Base-by-base conservation (phyloP, 2,329 filamentous ascomycete genomes). In the Elsinoe arachidis region DNA sequence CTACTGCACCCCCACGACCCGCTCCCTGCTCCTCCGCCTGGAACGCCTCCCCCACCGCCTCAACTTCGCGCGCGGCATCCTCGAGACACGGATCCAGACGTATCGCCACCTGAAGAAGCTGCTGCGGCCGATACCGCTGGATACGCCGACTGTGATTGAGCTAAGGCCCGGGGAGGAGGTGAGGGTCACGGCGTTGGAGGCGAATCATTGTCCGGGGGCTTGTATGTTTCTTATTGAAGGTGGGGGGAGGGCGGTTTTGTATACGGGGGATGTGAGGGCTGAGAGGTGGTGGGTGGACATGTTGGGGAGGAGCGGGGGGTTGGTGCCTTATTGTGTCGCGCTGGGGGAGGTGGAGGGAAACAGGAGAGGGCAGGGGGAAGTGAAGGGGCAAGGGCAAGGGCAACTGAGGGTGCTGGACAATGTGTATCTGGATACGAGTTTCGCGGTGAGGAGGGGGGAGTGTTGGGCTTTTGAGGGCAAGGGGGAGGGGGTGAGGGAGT, bases 151-250 rank as follows among this genome's bases (percentile, higher is more conserved):
- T 0, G 72, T 74, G 3, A 81, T 97, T 47, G 88, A 95, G 65
- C 76, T 96, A 2, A 78, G 76, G 1, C 88, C 85, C 0, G 81
- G 81, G 1, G 79, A 80, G 47, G 74, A 73, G n/a, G 83, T 96
- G 21, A 83, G 84, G 47, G 88, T 95, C 15, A 96, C 90, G 0
- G 76, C 96, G 0, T 81, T 96, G 54, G 87, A 96, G 73, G 90
- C 92, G 1, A 96, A 97, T 64, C 92, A 96, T 68, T 97, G 92
- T 65, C 80, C 86, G 0, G 91, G 92, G 0, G 85, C 90, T 15
- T 89, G 93, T 15, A 95, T 96, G 90, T 96, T 96, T 67, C 75
- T 96, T 15, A 86, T 96, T 26, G 88, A 96, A 71, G 84, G 83
- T 1, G 71, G 81, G 55, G 78, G 77, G 0, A 88, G 84, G 60